Base-by-base conservation (phyloP, 139 green algal genomes). In the Marvania coccoides region DNA sequence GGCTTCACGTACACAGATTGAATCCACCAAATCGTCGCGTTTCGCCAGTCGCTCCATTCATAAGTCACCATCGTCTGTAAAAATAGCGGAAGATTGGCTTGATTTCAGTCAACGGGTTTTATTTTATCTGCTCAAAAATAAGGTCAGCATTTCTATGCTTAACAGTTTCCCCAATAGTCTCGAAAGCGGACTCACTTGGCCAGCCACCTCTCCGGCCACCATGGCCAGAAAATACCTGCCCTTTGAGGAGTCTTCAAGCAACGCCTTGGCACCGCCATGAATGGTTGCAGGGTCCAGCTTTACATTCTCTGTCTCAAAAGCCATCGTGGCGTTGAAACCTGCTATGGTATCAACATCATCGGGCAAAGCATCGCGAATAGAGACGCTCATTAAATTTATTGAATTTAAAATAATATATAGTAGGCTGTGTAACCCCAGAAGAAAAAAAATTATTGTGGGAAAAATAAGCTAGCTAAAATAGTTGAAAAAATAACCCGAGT, bases 21-120 rank as follows among this genome's bases (percentile, higher is more conserved):
- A 15, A 73, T 53, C 66, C 66, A 73, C 55, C 66, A 73, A 9
- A 67, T 33, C 9, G 37, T 15, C 5, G 26, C 56, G 63, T 73
- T 73, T 34, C 66, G 56, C 66, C 66, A 73, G 63, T 73, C 66
- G 35, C 30, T 56, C 66, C 66, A 73, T 40, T 73, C 66, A n/a
- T 47, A 67, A 9, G 66, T 73, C 4, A 73, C 46, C 57, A 68
- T 68, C 28, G 40, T 19, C n/a, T 66, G 59, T 28, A 26, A 40
- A 36, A 66, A 38, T 24, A 53, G n/a, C 26, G 24, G 8, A 51
- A n/a, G 42, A 51, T 51, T n/a, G 19, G 19, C 42, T n/a, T 51
- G 19, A 19, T 51, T 51, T 51, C 6, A n/a, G n/a, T n/a, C n/a
- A n/a, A n/a, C n/a, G n/a, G n/a, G n/a, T n/a, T n/a, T n/a, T n/a